Base-by-base conservation (phyloP, 2,329 filamentous ascomycete genomes). In the Nemania sp. region DNA sequence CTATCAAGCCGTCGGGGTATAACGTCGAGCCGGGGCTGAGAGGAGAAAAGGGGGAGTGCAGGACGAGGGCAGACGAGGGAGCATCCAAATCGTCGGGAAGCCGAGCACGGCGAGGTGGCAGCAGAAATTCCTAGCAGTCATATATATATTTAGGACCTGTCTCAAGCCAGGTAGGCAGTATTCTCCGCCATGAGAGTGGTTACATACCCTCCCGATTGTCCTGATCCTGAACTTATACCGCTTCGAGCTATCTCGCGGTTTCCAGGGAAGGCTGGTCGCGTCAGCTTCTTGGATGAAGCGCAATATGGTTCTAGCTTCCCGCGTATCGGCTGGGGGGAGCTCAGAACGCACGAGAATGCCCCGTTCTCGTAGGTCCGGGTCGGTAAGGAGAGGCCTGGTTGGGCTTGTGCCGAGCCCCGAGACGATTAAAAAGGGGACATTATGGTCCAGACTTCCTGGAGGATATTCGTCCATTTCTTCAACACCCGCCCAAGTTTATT, bases 21-120 rank as follows among this genome's bases (percentile, higher is more conserved):
- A 97, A 86, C 2, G 89, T 85, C 7, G 95, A 97, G 7, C 87
- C 87, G 3, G 94, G 94, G 45, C 92, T 96, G 32, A 98, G 85
- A 0, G 95, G 96, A 2, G 96, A 98, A 72, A 97, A 89, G 1
- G 94, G 93, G 13, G 96, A 98, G 79, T 98, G 95, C 4, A 97
- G 82, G n/a, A 89, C 83, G 67, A 85, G 82, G 20, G 84, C 80
- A 26, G 83, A 78, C 43, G 81, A 79, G 61, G 85, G 81, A 3
- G 80, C 75, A 58, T 87, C 84, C 74, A 85, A 80, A 62, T 85
- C 81, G 54, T 85, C 83, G 20, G 85, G 86, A 54, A 87, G 80
- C 68, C 81, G 82, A 41, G 87, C 87, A 73, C 85, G 86, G 70
- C 88, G 86, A 45, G 86, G 84, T 13, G 90, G 88, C 66, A 86